Evolutionary conservation across 2,329 filamentous ascomycete species (phyloP).

Genomic region (Reticulascus tulasneorum): DNA sequence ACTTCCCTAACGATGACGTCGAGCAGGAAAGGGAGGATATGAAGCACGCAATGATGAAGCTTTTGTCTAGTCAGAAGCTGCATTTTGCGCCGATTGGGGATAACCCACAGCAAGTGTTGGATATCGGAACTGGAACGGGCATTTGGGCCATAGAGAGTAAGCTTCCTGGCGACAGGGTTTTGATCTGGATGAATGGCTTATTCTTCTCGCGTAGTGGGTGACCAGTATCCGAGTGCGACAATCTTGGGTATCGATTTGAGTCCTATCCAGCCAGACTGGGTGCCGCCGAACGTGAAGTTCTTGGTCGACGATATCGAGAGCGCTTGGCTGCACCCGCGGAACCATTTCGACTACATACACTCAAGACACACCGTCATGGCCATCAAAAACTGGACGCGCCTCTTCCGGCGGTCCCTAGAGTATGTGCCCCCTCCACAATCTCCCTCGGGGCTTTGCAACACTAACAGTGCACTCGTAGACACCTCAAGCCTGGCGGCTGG

Average conservation of each 20-base stretch:
- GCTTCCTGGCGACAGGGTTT: constrained; percentile 11
- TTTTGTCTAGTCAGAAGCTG: constrained; percentile 44
- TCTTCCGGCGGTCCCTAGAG: constrained; percentile 44
- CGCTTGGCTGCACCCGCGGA: constrained; percentile 49
- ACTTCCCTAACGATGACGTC: constrained; percentile 56
- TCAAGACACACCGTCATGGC: constrained; percentile 53
- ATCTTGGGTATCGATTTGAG: constrained; percentile 52
- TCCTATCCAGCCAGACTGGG: constrained; percentile 53
- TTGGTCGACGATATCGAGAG: constrained; percentile 56
- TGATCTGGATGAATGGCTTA: constrained; percentile 5
- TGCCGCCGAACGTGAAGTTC: constrained; percentile 54
- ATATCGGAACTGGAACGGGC: constrained; percentile 56
- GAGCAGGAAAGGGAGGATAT: constrained; percentile 57
- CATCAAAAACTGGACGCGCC: constrained; percentile 50
- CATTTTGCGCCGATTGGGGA: constrained; percentile 48
- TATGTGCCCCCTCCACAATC: constrained; percentile 23
- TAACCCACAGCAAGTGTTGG: constrained; percentile 46
- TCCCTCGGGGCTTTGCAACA: not conserved
- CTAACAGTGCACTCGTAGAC: constrained; percentile 23
- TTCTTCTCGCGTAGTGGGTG: constrained; percentile 20
- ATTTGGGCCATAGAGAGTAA: constrained; percentile 56
- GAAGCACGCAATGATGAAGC: constrained; percentile 49
- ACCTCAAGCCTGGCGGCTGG: constrained; percentile 52
- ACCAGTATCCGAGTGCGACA: constrained; percentile 31
- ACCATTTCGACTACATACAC: constrained; percentile 59